Percentiles rank a stretch among this genome's conserved stretches.
Conservation (phyloP, 2,329 filamentous ascomycete species). For the Trichoderma simmonsii region DNA sequence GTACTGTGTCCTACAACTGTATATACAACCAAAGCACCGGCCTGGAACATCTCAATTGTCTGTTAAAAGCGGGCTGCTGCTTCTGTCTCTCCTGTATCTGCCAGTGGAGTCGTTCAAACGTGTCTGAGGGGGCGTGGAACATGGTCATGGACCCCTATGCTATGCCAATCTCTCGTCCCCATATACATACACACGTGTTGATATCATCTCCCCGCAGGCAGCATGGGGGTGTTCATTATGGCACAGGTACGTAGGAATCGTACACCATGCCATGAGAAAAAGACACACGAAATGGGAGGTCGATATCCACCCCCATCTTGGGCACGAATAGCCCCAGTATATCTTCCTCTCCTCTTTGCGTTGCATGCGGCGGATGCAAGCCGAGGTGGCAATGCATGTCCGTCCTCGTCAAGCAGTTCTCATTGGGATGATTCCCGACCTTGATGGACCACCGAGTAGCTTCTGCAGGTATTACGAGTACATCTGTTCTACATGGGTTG, state of each 20-base stretch:
- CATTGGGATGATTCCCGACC: background rate
- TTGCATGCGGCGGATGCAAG: background rate
- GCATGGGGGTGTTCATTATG: background rate
- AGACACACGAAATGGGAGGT: background rate
- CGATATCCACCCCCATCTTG: background rate
- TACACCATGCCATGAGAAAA: background rate
- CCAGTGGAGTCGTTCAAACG: slow-evolving; percentile 1
- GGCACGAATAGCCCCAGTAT: background rate
- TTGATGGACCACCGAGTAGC: background rate
- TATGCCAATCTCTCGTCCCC: background rate
- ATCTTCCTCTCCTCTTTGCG: background rate
- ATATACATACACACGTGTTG: background rate
- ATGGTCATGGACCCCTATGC: background rate
- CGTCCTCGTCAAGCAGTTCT: background rate
- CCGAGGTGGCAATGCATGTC: slow-evolving; percentile 8
- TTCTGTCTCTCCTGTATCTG: background rate
- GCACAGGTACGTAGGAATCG: background rate
- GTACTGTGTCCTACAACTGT: background rate
- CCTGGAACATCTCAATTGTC: background rate
- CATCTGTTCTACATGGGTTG: background rate
- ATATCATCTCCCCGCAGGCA: background rate
- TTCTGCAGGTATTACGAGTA: background rate
- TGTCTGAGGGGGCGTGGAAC: background rate
- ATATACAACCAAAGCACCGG: background rate
- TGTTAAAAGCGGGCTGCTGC: background rate